These are phyloP conservation scores for Bolboschoenus planiculmis DNA, from an alignment of 176 grass and related monocot genomes.

Conservation along the genomic window DNA sequence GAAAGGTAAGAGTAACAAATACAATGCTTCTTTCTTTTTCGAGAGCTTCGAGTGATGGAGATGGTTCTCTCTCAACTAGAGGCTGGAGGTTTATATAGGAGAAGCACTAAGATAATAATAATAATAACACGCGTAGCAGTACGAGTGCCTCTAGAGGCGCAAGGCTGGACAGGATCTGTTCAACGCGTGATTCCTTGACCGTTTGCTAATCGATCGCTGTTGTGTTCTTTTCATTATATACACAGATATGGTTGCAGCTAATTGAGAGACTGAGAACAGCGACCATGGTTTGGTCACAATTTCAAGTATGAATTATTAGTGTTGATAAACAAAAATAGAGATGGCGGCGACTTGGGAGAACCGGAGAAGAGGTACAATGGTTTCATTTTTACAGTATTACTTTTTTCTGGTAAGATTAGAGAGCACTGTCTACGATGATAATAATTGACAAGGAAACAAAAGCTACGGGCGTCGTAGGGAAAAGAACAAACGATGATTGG, in stretches of 20 bases:
- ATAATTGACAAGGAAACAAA: no score
- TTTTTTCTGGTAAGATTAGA: no score
- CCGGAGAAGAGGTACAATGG: background rate
- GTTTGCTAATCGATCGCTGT: background rate
- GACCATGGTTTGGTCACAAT: background rate
- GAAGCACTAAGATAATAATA: no score
- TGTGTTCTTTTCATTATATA: background rate
- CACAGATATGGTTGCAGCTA: background rate
- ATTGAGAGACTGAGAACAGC: background rate
- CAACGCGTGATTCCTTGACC: slow-evolving; percentile 4
- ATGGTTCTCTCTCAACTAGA: background rate
- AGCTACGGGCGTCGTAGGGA: no score
- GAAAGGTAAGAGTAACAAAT: background rate
- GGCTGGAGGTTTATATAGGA: background rate
- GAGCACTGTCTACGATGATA: no score
- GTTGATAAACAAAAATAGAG: background rate
- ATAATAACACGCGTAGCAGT: background rate
- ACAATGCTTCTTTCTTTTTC: background rate
- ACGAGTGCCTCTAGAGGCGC: no score
- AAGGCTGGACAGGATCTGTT: background rate
- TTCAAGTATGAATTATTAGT: background rate
- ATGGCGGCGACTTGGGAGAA: background rate
- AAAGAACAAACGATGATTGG: no score
- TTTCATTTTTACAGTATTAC: background rate
- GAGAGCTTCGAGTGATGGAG: background rate